phyloP scores from a whole-genome alignment of 1,139 yeast genomes.

The Groenewaldozyma auringiensis region DNA sequence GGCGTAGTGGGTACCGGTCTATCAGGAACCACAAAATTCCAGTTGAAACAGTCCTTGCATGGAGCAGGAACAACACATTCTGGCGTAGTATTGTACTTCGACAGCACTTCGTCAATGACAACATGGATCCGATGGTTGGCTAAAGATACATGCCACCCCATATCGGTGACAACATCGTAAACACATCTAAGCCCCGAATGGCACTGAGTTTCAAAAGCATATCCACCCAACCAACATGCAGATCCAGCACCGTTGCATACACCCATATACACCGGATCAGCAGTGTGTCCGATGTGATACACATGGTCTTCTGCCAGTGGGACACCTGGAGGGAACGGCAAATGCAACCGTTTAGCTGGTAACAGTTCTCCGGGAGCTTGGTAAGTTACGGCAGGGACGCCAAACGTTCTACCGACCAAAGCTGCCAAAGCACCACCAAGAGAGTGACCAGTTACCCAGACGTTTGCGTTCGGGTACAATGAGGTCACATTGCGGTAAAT shows the following conservation, averaged over 20 bases:
- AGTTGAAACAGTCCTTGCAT: slow-evolving; percentile 76
- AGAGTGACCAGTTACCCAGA: slow-evolving; percentile 96
- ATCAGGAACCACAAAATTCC: slow-evolving; percentile 60
- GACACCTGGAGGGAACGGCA: slow-evolving; percentile 89
- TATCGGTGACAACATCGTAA: slow-evolving; percentile 82
- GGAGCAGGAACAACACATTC: slow-evolving; percentile 67
- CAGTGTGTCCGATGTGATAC: slow-evolving; percentile 96
- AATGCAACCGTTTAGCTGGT: slow-evolving; percentile 74
- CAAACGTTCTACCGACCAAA: slow-evolving; percentile 79
- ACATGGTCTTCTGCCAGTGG: slow-evolving; percentile 73
- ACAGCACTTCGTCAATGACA: slow-evolving; percentile 75
- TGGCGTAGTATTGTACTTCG: slow-evolving; percentile 70
- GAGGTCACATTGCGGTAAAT: slow-evolving; percentile 64
- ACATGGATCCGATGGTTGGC: slow-evolving; percentile 86
- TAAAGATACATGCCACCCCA: slow-evolving; percentile 87
- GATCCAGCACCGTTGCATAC: slow-evolving; percentile 94
- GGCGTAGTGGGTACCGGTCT: slow-evolving; percentile 8
- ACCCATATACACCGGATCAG: slow-evolving; percentile 96
- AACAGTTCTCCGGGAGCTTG: slow-evolving; percentile 92
- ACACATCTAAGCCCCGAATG: slow-evolving; percentile 86
- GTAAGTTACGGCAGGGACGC: slow-evolving; percentile 80
- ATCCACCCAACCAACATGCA: slow-evolving; percentile 84
- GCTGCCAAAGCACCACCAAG: slow-evolving; percentile 86
- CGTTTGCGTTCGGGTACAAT: slow-evolving; percentile 60
- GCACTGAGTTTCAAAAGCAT: slow-evolving; percentile 95